Evolutionary conservation across 192 early-diverging fungal genomes (phyloP).

Genomic region (Coemansia biformis): DNA sequence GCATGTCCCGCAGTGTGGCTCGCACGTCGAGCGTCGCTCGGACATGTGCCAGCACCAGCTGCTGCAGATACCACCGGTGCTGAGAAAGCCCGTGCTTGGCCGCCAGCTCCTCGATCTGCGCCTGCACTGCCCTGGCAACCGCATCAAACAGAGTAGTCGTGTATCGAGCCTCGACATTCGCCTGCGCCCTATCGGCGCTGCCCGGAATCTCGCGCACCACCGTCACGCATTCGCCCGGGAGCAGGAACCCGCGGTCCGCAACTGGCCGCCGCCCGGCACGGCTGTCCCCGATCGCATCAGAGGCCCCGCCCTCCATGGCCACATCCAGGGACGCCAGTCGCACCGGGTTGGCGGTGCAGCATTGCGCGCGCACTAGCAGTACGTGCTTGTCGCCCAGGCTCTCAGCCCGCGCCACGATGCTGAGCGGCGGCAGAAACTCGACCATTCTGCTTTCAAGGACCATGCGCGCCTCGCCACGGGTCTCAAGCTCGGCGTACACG

Average conservation of each 20-base stretch:
- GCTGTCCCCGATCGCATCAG: background rate
- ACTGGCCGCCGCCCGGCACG: constrained; percentile 1
- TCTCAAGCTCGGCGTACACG: too few relatives aligned
- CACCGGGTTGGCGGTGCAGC: constrained; percentile 4
- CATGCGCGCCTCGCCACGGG: constrained; percentile 5
- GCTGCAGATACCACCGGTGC: constrained; percentile 11
- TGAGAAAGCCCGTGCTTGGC: constrained; percentile 1
- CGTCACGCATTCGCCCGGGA: constrained; percentile 11
- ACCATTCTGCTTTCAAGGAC: constrained; percentile 8
- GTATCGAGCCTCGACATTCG: constrained; percentile 4
- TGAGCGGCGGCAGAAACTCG: constrained; percentile 16
- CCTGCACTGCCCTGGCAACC: background rate
- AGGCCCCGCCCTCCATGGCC: background rate
- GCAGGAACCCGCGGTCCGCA: constrained; percentile 14
- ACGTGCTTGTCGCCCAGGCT: background rate
- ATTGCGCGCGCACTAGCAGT: constrained; percentile 14
- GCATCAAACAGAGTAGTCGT: constrained; percentile 4
- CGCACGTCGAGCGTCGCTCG: constrained; percentile 11
- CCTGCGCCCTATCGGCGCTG: too few relatives aligned
- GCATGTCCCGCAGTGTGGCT: constrained; percentile 5
- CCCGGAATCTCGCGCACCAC: constrained; percentile 3
- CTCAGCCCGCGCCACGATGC: constrained; percentile 1
- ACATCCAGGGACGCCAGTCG: constrained; percentile 1
- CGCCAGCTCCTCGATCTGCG: background rate
- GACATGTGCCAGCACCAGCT: constrained; percentile 15